phyloP scores from a whole-genome alignment of 768 basidiomycete genomes.

The Serpula lacrymans region DNA sequence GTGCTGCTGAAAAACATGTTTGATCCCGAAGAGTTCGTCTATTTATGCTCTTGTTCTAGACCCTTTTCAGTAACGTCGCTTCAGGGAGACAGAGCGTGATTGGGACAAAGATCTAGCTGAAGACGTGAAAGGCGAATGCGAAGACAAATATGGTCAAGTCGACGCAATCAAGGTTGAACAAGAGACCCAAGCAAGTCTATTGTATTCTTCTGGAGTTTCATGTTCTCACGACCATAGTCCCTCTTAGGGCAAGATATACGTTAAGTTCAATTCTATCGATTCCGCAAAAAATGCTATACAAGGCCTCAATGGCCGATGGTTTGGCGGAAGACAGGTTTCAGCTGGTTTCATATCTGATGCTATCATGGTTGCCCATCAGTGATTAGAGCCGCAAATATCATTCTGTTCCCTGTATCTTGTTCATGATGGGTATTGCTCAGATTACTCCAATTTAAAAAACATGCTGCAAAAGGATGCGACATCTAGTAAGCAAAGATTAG shows the following conservation, averaged over 20 bases:
- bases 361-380: slow-evolving; percentile 90
- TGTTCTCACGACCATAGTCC: slow-evolving; percentile 8
- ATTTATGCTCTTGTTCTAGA: slow-evolving; percentile 2
- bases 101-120: slow-evolving; percentile 97
- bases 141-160: slow-evolving; percentile 86
- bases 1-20: slow-evolving; percentile 96
- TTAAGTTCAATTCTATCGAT: slow-evolving; percentile 82
- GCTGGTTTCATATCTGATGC: slow-evolving; percentile 91
- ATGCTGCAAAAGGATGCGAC: no score
- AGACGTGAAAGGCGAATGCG: slow-evolving; percentile 93
- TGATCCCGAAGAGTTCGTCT: slow-evolving; percentile 86
- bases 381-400: no score
- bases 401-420: no score
- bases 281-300: slow-evolving; percentile 80
- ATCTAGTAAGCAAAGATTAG: no score
- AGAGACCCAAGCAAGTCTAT: slow-evolving; percentile 75
- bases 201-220: slow-evolving; percentile 1
- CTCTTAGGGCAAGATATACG: slow-evolving; percentile 89
- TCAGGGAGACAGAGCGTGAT: slow-evolving; percentile 89
- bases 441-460: no score
- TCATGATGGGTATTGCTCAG: no score
- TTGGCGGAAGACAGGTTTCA: slow-evolving; percentile 86
- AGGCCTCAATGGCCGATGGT: slow-evolving; percentile 95
- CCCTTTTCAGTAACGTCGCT: slow-evolving; percentile 8
- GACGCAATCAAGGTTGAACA: slow-evolving; percentile 89